Base-by-base conservation (phyloP, 1,284 basidiomycete species). In the Ustilago shanxiensis region DNA sequence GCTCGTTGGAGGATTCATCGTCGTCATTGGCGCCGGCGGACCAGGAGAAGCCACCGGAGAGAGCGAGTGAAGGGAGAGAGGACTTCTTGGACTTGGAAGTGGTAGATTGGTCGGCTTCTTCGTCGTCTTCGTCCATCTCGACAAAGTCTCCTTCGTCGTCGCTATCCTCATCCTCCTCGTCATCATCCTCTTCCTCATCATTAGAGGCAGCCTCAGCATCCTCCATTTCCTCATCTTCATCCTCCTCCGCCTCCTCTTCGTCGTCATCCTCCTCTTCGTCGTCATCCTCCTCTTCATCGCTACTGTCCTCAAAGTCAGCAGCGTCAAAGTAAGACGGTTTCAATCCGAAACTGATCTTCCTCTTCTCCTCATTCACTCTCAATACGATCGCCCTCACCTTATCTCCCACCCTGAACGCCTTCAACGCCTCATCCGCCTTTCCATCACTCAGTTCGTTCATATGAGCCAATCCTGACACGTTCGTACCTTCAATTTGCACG, bases 381-480 rank as follows among this genome's bases (percentile, higher is more conserved):
- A 93, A 86, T 52, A 99, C 89, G 51, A 92, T 87, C 1, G 93
- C 93, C 86, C 92, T 93, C 66, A 98, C 93, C 41, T 89, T 88
- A 87, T 98, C 95, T 18, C 94, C 94, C 85, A 93, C 91, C 37
- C 91, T 90, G 89, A 97, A 97, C 29, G 91, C 92, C 69, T 90
- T 91, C 49, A 97, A 88, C 2, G 94, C 94, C 64, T 93, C 87
- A 28, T 89, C 69, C 20, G 69, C 20, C 61, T 76, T 64, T 28
- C 68, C 67, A 54, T 72, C 77, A 24, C 69, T 66, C 24, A 79
- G 44, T 60, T 77, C 71, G 60, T 75, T 79, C 87, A 95, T 95
- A 87, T 99, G 97, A 86, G 96, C 98, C 11, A 99, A 88, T 6
- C 97, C 97, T 64, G 90, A 92, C 55, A 98, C 88, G 80, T 92